Evolutionary conservation across 208 protist genomes (phyloP).

Genomic region (Spongospora subterranea): DNA sequence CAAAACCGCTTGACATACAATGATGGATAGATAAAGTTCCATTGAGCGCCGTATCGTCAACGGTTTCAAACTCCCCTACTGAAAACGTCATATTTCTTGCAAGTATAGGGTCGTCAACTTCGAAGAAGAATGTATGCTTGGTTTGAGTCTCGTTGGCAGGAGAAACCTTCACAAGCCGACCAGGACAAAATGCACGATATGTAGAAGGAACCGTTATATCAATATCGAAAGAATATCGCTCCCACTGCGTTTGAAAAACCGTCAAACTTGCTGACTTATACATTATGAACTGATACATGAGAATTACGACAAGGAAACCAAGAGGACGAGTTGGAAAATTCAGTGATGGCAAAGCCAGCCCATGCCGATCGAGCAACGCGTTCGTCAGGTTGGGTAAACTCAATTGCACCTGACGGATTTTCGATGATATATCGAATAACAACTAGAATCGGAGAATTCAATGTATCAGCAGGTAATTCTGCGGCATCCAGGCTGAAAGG

Average conservation of each 20-base stretch:
- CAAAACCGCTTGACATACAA: neutral
- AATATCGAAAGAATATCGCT: constrained; percentile 36
- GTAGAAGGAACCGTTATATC: constrained; percentile 5
- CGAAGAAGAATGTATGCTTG: constrained; percentile 9
- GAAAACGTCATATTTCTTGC: constrained; percentile 12
- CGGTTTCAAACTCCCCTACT: constrained; percentile 7
- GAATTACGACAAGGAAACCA: constrained; percentile 40
- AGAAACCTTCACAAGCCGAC: neutral
- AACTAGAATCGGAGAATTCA: constrained; percentile 4
- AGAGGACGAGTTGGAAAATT: neutral
- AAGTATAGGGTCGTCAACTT: constrained; percentile 18
- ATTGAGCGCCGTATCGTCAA: neutral
- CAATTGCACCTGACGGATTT: neutral
- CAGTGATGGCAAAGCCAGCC: neutral
- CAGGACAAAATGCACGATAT: constrained; percentile 38
- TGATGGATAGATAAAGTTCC: neutral
- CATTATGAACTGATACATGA: neutral
- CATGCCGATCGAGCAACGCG: neutral
- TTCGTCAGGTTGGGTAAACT: neutral
- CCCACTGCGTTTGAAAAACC: neutral
- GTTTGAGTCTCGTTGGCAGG: constrained; percentile 10
- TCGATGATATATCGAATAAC: constrained; percentile 21
- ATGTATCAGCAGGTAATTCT: neutral
- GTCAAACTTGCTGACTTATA: neutral
- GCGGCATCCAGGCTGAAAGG: neutral